These are phyloP conservation scores for Fraxinus sp. DNA, from an alignment of 305 asterid genomes.

Conservation along the genomic window DNA sequence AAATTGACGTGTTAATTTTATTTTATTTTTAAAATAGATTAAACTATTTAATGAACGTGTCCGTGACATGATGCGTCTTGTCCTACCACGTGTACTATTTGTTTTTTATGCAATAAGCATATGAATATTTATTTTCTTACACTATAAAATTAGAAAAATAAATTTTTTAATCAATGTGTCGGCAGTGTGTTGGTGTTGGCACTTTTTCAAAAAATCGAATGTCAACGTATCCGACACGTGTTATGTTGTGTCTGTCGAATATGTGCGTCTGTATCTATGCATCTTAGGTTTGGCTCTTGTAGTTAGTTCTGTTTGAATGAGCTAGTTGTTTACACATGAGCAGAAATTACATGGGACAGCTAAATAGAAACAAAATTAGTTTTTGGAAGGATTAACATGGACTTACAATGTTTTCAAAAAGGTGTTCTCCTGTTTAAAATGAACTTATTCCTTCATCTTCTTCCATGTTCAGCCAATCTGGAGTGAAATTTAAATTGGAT, in stretches of 20 bases:
- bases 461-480: not conserved
- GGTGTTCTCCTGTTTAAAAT: not conserved
- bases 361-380: not conserved
- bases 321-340: not conserved
- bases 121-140: not conserved
- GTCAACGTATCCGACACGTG: not conserved
- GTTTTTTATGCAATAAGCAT: not conserved
- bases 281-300: not conserved
- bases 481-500: not conserved
- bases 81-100: not conserved
- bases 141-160: not conserved
- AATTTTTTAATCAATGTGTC: not conserved
- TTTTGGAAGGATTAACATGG: slow-evolving; percentile 4
- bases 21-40: not conserved
- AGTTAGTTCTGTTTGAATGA: not conserved
- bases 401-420: not conserved
- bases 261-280: not conserved
- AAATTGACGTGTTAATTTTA: not conserved
- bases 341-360: not conserved
- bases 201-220: not conserved
- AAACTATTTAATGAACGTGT: not conserved
- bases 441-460: not conserved
- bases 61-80: not conserved
- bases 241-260: not conserved
- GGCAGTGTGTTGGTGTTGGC: not conserved